phyloP scores from a whole-genome alignment of 139 green algal species.

The Eudorina sp. region DNA sequence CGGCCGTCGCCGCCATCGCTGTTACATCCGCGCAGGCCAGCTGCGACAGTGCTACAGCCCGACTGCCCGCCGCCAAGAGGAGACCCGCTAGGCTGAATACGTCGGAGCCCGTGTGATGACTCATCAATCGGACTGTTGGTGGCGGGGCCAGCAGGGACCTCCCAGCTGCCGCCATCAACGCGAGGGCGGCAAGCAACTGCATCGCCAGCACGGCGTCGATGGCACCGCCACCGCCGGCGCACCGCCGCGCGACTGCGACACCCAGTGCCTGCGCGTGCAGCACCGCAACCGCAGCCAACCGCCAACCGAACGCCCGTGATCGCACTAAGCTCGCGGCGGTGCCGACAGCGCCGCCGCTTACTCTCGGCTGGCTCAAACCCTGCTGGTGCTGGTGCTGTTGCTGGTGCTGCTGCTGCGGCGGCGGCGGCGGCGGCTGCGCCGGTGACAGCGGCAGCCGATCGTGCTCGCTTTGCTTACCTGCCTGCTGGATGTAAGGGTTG shows the following conservation, averaged over 20 bases:
- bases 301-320: neutral
- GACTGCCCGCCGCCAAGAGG: too few relatives aligned
- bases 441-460: too few relatives aligned
- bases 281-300: slow-evolving; percentile 3
- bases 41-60: too few relatives aligned
- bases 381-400: neutral
- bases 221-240: neutral
- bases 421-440: too few relatives aligned
- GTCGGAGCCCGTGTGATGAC: too few relatives aligned
- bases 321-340: neutral
- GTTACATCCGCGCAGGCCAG: too few relatives aligned
- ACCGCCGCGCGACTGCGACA: neutral
- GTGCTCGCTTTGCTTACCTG: too few relatives aligned
- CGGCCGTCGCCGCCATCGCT: too few relatives aligned
- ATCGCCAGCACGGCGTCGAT: neutral
- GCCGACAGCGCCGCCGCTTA: neutral
- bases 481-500: too few relatives aligned
- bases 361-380: neutral
- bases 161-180: neutral
- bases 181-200: neutral
- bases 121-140: too few relatives aligned
- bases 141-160: neutral
- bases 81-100: too few relatives aligned
- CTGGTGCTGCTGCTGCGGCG: neutral
- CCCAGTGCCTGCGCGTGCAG: neutral